phyloP scores from a whole-genome alignment of 371 early-diverging fungal genomes.

The Capniomyces stellatus region DNA sequence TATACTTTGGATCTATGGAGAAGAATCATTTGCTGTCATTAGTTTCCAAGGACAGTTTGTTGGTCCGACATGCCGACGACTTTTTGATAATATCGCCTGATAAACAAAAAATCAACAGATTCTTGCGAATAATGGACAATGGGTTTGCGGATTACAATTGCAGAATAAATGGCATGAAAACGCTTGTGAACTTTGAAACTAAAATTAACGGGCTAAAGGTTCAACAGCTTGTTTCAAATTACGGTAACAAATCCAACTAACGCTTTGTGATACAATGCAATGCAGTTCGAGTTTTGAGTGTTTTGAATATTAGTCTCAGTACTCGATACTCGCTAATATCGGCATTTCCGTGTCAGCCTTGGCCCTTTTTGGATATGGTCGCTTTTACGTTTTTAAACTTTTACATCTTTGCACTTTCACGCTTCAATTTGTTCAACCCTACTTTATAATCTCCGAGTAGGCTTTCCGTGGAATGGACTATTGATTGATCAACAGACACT shows the following conservation, averaged over 20 bases:
- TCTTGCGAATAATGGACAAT: slow-evolving; percentile 31
- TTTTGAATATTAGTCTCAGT: slow-evolving; percentile 2
- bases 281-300: background rate
- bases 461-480: slow-evolving; percentile 71
- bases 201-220: slow-evolving; percentile 13
- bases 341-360: too few relatives aligned
- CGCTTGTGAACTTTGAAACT: slow-evolving; percentile 43
- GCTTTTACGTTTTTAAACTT: too few relatives aligned
- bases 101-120: slow-evolving; percentile 24
- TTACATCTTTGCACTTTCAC: too few relatives aligned
- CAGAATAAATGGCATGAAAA: slow-evolving; percentile 35
- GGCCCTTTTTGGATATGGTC: too few relatives aligned
- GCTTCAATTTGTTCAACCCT: too few relatives aligned
- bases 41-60: slow-evolving; percentile 14
- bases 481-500: slow-evolving; percentile 40
- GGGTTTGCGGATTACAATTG: slow-evolving; percentile 41
- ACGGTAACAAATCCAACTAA: background rate
- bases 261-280: background rate
- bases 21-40: slow-evolving; percentile 20
- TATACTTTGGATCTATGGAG: slow-evolving; percentile 60
- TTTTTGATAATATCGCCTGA: slow-evolving; percentile 48
- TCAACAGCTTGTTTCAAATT: too few relatives aligned
- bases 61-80: slow-evolving; percentile 66
- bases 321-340: too few relatives aligned
- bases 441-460: too few relatives aligned